Evolutionary conservation across 1,284 basidiomycete genomes (phyloP).

Genomic region (Trichosporon ovoides): DNA sequence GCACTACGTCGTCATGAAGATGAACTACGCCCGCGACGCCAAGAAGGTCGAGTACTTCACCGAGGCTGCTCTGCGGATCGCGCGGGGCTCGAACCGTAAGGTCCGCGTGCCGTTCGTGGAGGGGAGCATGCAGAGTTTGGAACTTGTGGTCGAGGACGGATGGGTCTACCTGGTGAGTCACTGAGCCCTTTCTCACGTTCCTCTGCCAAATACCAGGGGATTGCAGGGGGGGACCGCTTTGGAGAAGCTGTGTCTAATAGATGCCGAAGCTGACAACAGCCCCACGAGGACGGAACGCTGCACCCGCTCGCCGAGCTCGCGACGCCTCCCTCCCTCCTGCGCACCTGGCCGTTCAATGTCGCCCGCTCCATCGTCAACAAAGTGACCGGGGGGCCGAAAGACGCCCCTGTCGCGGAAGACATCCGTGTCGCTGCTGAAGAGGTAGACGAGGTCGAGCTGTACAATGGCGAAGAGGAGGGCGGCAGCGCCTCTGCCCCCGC

Average conservation of each 20-base stretch:
- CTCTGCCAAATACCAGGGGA: no score
- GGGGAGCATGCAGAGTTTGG: slow-evolving; percentile 36
- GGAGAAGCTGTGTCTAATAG: no score
- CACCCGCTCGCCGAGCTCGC: slow-evolving; percentile 39
- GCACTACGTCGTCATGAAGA: slow-evolving; percentile 69
- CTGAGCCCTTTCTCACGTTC: no score
- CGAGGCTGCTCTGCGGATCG: slow-evolving; percentile 59
- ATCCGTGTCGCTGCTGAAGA: slow-evolving; percentile 15
- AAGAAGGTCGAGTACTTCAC: slow-evolving; percentile 64
- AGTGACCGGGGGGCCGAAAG: slow-evolving; percentile 20
- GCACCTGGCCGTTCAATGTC: slow-evolving; percentile 42
- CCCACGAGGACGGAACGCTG: slow-evolving; percentile 40
- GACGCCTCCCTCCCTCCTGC: slow-evolving; percentile 26
- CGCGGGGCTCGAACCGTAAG: slow-evolving; percentile 56
- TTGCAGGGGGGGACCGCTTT: no score
- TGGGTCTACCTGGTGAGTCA: slow-evolving; percentile 45
- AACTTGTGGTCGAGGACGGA: slow-evolving; percentile 44
- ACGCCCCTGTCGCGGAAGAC: slow-evolving; percentile 17
- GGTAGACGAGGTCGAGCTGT: slow-evolving; percentile 9
- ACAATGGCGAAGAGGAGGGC: background rate
- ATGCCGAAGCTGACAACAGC: slow-evolving; percentile 35
- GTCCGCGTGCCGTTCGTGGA: slow-evolving; percentile 47
- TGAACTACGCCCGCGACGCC: slow-evolving; percentile 71
- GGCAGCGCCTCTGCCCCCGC: background rate
- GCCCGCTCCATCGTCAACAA: slow-evolving; percentile 15